Base-by-base conservation (phyloP, 371 early-diverging fungal species). In the Scutellospora calospora region DNA sequence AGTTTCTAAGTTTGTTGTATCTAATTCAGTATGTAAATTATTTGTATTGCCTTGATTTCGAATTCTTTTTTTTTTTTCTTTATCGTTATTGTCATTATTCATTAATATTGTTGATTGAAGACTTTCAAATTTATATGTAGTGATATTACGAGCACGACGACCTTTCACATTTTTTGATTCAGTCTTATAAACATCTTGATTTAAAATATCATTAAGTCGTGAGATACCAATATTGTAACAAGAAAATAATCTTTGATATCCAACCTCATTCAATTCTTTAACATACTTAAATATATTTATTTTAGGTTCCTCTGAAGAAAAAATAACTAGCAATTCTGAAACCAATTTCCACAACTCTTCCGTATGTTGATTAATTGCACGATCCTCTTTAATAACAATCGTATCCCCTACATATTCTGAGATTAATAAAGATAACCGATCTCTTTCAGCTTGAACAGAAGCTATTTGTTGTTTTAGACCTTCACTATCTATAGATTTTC, bases 371-470 rank as follows among this genome's bases (percentile, higher is more conserved):
- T 20, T 66, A 31, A 20, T 31, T 8, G 68, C 33, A 31, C 68
- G 2, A 31, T 66, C 68, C 1, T 11, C 25, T 66, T 66, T 11
- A 25, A 41, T 11, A 1, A 41, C 1, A n/a, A n/a, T n/a, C 33
- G 2, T 66, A 25, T 31, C 1, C 1, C 25, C 5, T 1, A 31
- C 68, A 66, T 12, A 41, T 20, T 66, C 45, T 66, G 6, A 14
- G 12, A 16, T 1, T 2, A 22, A 18, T 20, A 12, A 0, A 1
- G 1, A 14, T 18, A 38, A 16, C n/a, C n/a, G n/a, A n/a, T n/a
- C n/a, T n/a, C n/a, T n/a, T n/a, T 65, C 65, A 33, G 25, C 27
- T 68, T 68, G 69, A 41, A 41, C 41, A 38, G 69, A 16, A n/a
- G 16, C n/a, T 1, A 68, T 68, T 16, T 38, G 41, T 16, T 41